Evolutionary conservation across 2,329 filamentous ascomycete species (phyloP).

Genomic region (Mariannaea elegans): DNA sequence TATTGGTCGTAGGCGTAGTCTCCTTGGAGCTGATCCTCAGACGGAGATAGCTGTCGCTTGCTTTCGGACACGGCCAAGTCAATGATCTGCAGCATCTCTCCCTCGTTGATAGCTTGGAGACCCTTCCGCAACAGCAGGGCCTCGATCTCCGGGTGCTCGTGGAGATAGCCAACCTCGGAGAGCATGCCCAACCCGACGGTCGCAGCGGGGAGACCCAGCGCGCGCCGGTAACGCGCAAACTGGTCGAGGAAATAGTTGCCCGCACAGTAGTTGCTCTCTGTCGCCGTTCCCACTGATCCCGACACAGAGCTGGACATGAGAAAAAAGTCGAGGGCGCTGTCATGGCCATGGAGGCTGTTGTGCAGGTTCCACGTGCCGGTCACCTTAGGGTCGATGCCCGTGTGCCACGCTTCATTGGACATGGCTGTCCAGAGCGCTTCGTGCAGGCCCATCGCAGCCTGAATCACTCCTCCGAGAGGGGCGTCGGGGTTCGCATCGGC

Average conservation of each 20-base stretch:
- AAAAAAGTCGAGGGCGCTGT: constrained; percentile 47
- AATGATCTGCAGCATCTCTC: neutral
- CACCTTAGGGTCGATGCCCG: constrained; percentile 42
- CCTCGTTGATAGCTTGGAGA: neutral
- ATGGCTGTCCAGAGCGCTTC: constrained; percentile 6
- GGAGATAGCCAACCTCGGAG: constrained; percentile 22
- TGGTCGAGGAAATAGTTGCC: constrained; percentile 43
- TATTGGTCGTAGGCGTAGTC: no score
- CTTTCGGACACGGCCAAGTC: neutral
- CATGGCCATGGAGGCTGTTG: constrained; percentile 5
- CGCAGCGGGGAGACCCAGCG: neutral
- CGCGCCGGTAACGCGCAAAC: constrained; percentile 25
- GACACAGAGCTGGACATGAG: constrained; percentile 46
- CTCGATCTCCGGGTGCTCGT: neutral
- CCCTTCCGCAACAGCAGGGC: neutral
- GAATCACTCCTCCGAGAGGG: constrained; percentile 33
- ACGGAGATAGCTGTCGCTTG: no score
- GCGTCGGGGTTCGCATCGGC: no score
- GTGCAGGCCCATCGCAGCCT: constrained; percentile 34
- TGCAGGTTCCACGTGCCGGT: constrained; percentile 42
- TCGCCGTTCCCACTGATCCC: constrained; percentile 42
- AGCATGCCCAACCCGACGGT: constrained; percentile 29
- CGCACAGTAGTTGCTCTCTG: constrained; percentile 51
- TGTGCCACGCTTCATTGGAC: neutral
- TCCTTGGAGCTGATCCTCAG: no score